Evolutionary conservation across 805 yeast species (phyloP).

Genomic region (Pichia thaimueangensis): DNA sequence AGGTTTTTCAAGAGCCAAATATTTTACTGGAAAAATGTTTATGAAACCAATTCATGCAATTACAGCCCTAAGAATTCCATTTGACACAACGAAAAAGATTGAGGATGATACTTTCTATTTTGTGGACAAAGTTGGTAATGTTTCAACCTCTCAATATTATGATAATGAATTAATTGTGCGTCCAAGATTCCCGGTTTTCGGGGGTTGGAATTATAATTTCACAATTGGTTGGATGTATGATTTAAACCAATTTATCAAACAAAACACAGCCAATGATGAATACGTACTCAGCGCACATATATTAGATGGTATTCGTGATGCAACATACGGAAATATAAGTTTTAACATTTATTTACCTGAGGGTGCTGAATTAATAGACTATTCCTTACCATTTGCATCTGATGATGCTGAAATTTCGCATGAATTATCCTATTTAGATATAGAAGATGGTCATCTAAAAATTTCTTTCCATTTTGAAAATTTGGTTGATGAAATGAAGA

Average conservation of each 20-base stretch:
- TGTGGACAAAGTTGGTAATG: slow-evolving; percentile 90
- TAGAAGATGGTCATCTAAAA: slow-evolving; percentile 70
- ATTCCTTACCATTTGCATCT: slow-evolving; percentile 49
- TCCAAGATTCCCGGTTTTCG: slow-evolving; percentile 93
- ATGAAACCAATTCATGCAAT: slow-evolving; percentile 52
- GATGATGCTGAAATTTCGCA: slow-evolving; percentile 27
- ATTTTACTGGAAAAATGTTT: slow-evolving; percentile 52
- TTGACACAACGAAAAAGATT: slow-evolving; percentile 38
- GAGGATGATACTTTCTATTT: slow-evolving; percentile 56
- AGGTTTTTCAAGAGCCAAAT: slow-evolving; percentile 79
- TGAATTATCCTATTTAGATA: slow-evolving; percentile 58
- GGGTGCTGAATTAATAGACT: slow-evolving; percentile 57
- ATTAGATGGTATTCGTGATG: slow-evolving; percentile 63
- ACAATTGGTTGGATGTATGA: slow-evolving; percentile 88
- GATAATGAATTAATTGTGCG: slow-evolving; percentile 48
- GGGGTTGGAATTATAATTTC: slow-evolving; percentile 94
- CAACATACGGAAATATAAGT: slow-evolving; percentile 54
- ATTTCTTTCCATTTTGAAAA: slow-evolving; percentile 53
- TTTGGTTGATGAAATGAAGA: slow-evolving; percentile 61
- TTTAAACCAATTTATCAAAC: slow-evolving; percentile 46
- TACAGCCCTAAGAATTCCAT: slow-evolving; percentile 50
- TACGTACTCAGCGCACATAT: slow-evolving; percentile 65
- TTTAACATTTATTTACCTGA: slow-evolving; percentile 77
- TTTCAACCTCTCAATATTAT: slow-evolving; percentile 59
- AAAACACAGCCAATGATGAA: slow-evolving; percentile 38